phyloP scores from a whole-genome alignment of 2,329 filamentous ascomycete genomes.

The Aspergillus luchuensis region DNA sequence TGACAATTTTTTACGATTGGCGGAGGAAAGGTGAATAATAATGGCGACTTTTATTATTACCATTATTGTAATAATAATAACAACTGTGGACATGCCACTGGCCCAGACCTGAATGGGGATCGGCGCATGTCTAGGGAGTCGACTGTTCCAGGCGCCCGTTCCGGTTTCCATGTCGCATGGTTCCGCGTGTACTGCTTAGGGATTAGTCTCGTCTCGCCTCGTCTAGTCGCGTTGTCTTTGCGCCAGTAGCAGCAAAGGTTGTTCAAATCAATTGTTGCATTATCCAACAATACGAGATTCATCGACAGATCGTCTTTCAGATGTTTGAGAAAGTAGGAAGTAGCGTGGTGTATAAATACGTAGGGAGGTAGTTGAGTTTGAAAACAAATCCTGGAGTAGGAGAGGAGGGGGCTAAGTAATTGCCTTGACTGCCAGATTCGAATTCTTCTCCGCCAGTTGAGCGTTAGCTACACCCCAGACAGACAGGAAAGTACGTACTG shows the following conservation, averaged over 20 bases:
- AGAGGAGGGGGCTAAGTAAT: not conserved
- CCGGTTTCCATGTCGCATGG: not conserved
- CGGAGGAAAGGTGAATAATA: too few relatives aligned
- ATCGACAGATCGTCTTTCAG: not conserved
- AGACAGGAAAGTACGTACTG: not conserved
- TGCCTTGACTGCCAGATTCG: not conserved
- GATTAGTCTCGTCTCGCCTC: not conserved
- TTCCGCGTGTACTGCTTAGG: not conserved
- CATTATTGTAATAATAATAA: not conserved
- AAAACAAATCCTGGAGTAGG: not conserved
- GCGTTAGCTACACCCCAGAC: not conserved
- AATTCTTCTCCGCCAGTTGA: not conserved
- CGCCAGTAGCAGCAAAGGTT: not conserved
- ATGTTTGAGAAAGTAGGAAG: not conserved
- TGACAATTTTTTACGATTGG: too few relatives aligned
- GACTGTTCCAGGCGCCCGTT: not conserved
- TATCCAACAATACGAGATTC: not conserved
- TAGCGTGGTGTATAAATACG: too few relatives aligned
- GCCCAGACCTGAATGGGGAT: not conserved
- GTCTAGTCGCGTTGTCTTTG: too few relatives aligned
- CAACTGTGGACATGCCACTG: not conserved
- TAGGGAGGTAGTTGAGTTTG: not conserved
- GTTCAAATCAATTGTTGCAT: too few relatives aligned
- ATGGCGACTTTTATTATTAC: not conserved
- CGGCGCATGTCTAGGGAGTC: not conserved